Percentiles rank a stretch among this genome's conserved stretches.
phyloP scores from a whole-genome alignment of 805 yeast species.

The Suhomyces prunicola region DNA sequence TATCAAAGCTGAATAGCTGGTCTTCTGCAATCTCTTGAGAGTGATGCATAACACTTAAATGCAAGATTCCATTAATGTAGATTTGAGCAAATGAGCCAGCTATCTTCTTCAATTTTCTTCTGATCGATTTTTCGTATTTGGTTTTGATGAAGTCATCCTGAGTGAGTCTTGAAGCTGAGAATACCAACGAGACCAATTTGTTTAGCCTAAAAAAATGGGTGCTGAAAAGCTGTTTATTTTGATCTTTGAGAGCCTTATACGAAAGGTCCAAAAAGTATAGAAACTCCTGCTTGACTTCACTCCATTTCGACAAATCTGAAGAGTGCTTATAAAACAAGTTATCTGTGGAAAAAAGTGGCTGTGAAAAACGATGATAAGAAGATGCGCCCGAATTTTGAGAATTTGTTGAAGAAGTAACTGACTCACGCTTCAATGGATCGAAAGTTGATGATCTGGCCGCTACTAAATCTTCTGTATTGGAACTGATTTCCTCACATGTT shows the following conservation, averaged over 20 bases:
- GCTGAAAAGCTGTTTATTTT: constrained; percentile 50
- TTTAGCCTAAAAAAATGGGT: constrained; percentile 54
- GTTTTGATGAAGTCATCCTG: constrained; percentile 49
- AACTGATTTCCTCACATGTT: neutral
- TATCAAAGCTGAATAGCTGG: constrained; percentile 31
- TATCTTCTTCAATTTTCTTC: constrained; percentile 49
- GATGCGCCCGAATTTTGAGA: constrained; percentile 25
- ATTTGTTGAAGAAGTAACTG: constrained; percentile 30
- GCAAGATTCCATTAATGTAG: constrained; percentile 63
- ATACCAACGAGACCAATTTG: constrained; percentile 49
- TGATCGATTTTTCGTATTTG: constrained; percentile 45
- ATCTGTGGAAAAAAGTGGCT: constrained; percentile 39
- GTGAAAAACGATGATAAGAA: constrained; percentile 40
- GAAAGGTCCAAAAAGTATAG: constrained; percentile 47
- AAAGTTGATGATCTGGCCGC: constrained; percentile 13
- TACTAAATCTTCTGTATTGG: neutral
- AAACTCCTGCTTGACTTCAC: constrained; percentile 48
- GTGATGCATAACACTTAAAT: constrained; percentile 43
- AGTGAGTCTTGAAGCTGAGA: constrained; percentile 52
- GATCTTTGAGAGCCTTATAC: constrained; percentile 48
- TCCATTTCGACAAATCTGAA: constrained; percentile 60
- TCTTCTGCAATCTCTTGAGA: constrained; percentile 19
- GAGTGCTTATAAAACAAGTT: constrained; percentile 56
- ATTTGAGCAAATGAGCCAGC: constrained; percentile 58
- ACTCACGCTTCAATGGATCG: constrained; percentile 36